These are phyloP conservation scores for Phytophthora macrochlamydospora DNA, from an alignment of 352 stramenopile species.

Conservation along the genomic window DNA sequence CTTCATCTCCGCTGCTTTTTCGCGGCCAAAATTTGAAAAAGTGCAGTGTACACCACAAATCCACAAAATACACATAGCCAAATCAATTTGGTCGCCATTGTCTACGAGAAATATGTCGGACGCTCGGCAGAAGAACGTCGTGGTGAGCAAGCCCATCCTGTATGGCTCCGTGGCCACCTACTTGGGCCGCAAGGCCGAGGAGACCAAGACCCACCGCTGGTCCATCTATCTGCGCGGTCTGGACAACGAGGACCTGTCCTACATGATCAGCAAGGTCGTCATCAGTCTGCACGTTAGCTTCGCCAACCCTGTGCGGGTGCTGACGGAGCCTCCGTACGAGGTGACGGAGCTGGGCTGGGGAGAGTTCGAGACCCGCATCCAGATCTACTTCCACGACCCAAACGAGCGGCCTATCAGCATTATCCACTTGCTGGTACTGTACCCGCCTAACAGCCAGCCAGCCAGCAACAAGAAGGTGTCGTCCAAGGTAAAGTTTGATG, in stretches of 20 bases:
- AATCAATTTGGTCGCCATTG: background rate
- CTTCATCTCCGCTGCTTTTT: constrained; percentile 40
- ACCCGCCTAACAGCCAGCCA: constrained; percentile 83
- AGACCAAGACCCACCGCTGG: constrained; percentile 95
- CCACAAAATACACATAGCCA: background rate
- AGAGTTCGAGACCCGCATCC: constrained; percentile 97
- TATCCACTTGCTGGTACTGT: constrained; percentile 88
- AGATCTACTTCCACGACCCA: constrained; percentile 96
- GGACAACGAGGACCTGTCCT: constrained; percentile 94
- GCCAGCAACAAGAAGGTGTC: constrained; percentile 90
- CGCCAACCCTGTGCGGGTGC: constrained; percentile 92
- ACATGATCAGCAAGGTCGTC: constrained; percentile 96
- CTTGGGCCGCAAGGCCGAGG: constrained; percentile 91
- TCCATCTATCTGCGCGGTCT: constrained; percentile 94
- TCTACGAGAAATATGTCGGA: constrained; percentile 47
- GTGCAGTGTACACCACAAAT: background rate
- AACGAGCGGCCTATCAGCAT: constrained; percentile 92
- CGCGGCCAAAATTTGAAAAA: constrained; percentile 25
- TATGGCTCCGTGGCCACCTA: constrained; percentile 95
- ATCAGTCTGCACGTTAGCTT: constrained; percentile 98
- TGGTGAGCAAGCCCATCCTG: constrained; percentile 93
- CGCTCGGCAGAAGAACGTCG: constrained; percentile 73
- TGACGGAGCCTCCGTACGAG: constrained; percentile 95
- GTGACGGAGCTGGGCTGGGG: constrained; percentile 97
- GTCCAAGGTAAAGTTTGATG: constrained; percentile 1